Evolutionary conservation across 176 grass and related monocot species (phyloP).

Genomic region (Phyllostachys edulis): DNA sequence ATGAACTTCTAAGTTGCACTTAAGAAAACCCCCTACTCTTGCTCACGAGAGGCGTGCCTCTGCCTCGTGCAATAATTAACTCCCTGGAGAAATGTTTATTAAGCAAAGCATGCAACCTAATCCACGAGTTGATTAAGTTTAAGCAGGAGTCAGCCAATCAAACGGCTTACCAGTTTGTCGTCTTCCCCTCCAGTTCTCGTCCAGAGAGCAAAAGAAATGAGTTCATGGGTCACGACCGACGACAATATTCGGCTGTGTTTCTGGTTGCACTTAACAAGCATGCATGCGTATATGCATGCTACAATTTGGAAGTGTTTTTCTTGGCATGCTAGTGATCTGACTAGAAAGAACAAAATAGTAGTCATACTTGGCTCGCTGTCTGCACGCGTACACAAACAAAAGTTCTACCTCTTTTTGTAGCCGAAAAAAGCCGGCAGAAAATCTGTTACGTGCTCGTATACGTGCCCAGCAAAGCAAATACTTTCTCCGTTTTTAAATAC

Average conservation of each 20-base stretch:
- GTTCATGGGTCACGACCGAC: background rate
- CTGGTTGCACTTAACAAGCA: background rate
- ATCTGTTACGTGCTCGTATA: background rate
- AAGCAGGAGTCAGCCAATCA: background rate
- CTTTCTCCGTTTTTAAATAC: too few species aligned
- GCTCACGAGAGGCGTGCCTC: background rate
- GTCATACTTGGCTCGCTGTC: background rate
- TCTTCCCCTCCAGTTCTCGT: background rate
- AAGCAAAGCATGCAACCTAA: constrained; percentile 7
- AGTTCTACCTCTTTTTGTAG: background rate
- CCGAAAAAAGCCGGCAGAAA: constrained; percentile 24
- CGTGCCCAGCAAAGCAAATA: background rate
- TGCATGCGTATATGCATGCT: background rate
- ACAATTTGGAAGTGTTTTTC: background rate
- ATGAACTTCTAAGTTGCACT: background rate
- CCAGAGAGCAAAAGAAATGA: background rate
- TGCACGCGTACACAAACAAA: background rate
- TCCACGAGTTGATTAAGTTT: constrained; percentile 12
- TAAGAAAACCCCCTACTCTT: background rate
- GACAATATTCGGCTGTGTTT: background rate
- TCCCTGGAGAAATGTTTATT: background rate
- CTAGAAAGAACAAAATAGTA: background rate
- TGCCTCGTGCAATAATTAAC: background rate
- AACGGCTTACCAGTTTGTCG: constrained; percentile 13
- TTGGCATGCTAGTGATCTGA: background rate